Base-by-base conservation (phyloP, 305 asterid species). In the Fraxinus floribunda region DNA sequence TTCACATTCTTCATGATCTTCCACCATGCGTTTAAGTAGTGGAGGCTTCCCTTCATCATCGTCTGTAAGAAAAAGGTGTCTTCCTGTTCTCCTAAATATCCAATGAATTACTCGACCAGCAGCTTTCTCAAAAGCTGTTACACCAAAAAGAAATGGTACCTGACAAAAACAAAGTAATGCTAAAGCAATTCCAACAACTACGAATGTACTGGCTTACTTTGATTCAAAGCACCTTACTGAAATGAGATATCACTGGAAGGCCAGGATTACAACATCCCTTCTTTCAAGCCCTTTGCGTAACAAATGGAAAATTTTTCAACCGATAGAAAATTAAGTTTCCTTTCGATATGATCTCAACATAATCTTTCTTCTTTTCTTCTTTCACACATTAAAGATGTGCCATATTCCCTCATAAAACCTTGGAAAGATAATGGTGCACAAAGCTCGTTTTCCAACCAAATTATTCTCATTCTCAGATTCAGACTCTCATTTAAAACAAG, bases 141-240 rank as follows among this genome's bases (percentile, higher is more conserved):
- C 91, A 79, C 98, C 99, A 82, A 97, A 96, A 89, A 94, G 99
- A 86, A 97, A 97, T 32, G 98, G 98, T 46, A 97, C 99, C 99
- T 97, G 88, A 77, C 8, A 78, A 76, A 39, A 70, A 79, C 32
- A 30, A 85, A 75, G 41, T 30, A 15, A 26, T 62, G 38, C 68
- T 68, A 39, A 32, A 22, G 77, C 3, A 71, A 46, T 9, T 22
- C 15, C 18, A 30, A 60, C 0, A 15, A 35, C 38, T 44, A 29
- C 4, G n/a, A 64, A 10, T 24, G n/a, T 64, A 76, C 22, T 70
- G 39, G 73, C 35, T 24, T 70, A 30, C 20, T 70, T 4, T 70
- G 75, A 70, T 10, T 66, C 30, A 30, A 70, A 30, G 34, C 75
- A 29, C 75, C 39, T 30, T 29, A 26, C 30, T 26, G 38, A 70